phyloP scores from a whole-genome alignment of 345 rosid genomes.

The Salix arbutifolia region DNA sequence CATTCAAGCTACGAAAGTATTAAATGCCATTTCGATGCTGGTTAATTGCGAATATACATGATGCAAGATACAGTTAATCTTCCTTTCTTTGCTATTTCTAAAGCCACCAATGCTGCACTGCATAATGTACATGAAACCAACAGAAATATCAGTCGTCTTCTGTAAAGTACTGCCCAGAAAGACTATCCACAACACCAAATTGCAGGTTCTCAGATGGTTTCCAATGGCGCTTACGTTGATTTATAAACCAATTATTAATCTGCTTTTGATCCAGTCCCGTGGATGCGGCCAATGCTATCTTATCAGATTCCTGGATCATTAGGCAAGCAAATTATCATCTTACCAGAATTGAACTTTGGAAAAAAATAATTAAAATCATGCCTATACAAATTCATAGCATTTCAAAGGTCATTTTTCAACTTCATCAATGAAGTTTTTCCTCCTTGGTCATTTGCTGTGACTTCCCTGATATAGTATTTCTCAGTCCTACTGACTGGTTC shows the following conservation, averaged over 20 bases:
- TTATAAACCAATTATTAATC: constrained; percentile 35
- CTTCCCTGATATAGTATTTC: not conserved
- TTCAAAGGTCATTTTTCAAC: not conserved
- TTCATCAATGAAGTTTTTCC: not conserved
- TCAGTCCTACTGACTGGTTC: not conserved
- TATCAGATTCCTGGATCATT: constrained; percentile 27
- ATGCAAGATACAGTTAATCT: constrained; percentile 18
- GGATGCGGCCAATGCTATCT: constrained; percentile 28
- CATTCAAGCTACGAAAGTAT: constrained; percentile 9
- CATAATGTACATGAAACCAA: constrained; percentile 4
- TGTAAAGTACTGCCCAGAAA: constrained; percentile 23
- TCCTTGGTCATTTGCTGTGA: not conserved
- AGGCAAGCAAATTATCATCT: not conserved
- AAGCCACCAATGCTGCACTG: constrained; percentile 7
- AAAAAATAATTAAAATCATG: not conserved
- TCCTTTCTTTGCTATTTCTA: not conserved
- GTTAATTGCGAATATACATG: constrained; percentile 14
- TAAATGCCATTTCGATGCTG: not conserved
- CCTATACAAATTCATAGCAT: not conserved
- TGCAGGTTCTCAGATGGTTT: constrained; percentile 31
- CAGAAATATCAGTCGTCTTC: constrained; percentile 14
- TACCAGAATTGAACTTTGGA: not conserved
- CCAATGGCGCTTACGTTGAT: constrained; percentile 35
- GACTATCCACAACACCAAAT: constrained; percentile 18
- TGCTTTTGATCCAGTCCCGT: constrained; percentile 37